A percentile compares a stretch with the other conserved stretches of the same genome.
phyloP scores from a whole-genome alignment of 768 basidiomycete genomes.

The Termitomyces bulborhizus region DNA sequence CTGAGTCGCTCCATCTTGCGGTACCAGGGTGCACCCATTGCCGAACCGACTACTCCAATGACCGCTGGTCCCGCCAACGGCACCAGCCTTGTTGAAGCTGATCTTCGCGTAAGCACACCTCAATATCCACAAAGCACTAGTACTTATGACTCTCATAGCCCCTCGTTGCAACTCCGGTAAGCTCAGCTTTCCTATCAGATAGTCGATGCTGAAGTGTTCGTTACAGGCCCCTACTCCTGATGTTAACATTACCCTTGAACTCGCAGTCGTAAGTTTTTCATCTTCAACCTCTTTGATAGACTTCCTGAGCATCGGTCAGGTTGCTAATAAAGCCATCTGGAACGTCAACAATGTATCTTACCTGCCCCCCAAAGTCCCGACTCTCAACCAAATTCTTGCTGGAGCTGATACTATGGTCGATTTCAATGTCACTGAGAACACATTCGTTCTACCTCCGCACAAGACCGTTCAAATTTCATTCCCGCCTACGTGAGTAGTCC shows the following conservation, averaged over 20 bases:
- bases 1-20: slow-evolving; percentile 25
- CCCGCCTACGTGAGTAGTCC: slow-evolving; percentile 18
- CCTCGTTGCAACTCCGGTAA: slow-evolving; percentile 3
- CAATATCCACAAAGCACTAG: neutral
- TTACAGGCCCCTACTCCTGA: slow-evolving; percentile 19
- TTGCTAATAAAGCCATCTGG: slow-evolving; percentile 19
- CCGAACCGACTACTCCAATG: slow-evolving; percentile 25
- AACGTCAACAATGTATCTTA: slow-evolving; percentile 29
- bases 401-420: slow-evolving; percentile 30
- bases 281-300: neutral
- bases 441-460: slow-evolving; percentile 32
- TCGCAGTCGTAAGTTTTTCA: slow-evolving; percentile 15
- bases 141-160: slow-evolving; percentile 2
- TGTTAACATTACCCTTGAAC: slow-evolving; percentile 20
- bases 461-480: slow-evolving; percentile 33
- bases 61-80: slow-evolving; percentile 14
- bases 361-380: slow-evolving; percentile 22
- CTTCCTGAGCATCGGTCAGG: neutral
- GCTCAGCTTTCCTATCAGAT: neutral
- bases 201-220: neutral
- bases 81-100: slow-evolving; percentile 10
- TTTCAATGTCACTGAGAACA: slow-evolving; percentile 28
- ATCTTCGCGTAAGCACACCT: slow-evolving; percentile 8
- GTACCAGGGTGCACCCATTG: slow-evolving; percentile 27
- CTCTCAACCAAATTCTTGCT: slow-evolving; percentile 29